Evolutionary conservation across 106 monocot species (phyloP).

Genomic region (Acorus calamus): DNA sequence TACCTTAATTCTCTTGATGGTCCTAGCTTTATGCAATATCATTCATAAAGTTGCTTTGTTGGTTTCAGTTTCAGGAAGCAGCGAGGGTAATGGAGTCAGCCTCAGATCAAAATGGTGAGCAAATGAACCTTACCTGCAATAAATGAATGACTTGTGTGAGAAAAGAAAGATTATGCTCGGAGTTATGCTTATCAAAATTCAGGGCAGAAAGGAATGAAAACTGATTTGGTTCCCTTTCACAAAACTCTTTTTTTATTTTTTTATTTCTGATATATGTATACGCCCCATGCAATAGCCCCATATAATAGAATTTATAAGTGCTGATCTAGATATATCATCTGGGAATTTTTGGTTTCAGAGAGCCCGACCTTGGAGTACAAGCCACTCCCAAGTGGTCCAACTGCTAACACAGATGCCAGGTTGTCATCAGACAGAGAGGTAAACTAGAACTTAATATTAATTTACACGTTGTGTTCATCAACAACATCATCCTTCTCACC

Average conservation of each 20-base stretch:
- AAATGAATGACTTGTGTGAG: too few species aligned
- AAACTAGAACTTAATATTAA: neutral
- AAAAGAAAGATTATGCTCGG: too few species aligned
- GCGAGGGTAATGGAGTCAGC: slow-evolving; percentile 15
- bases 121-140: neutral
- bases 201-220: too few species aligned
- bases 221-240: too few species aligned
- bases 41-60: neutral
- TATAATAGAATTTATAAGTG: too few species aligned
- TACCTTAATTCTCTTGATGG: neutral
- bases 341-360: slow-evolving; percentile 1
- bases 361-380: slow-evolving; percentile 30
- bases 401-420: slow-evolving; percentile 9
- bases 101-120: slow-evolving; percentile 16
- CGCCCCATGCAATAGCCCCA: too few species aligned
- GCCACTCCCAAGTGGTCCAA: slow-evolving; percentile 12
- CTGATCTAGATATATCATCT: too few species aligned
- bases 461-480: too few species aligned
- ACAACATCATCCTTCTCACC: neutral
- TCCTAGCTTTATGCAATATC: neutral
- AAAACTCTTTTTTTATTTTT: too few species aligned
- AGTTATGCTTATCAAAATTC: too few species aligned
- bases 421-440: slow-evolving; percentile 26
- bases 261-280: too few species aligned
- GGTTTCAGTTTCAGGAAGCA: slow-evolving; percentile 20